These are phyloP conservation scores for Suhomyces prunicola DNA, from an alignment of 805 yeast genomes.

Conservation along the genomic window DNA sequence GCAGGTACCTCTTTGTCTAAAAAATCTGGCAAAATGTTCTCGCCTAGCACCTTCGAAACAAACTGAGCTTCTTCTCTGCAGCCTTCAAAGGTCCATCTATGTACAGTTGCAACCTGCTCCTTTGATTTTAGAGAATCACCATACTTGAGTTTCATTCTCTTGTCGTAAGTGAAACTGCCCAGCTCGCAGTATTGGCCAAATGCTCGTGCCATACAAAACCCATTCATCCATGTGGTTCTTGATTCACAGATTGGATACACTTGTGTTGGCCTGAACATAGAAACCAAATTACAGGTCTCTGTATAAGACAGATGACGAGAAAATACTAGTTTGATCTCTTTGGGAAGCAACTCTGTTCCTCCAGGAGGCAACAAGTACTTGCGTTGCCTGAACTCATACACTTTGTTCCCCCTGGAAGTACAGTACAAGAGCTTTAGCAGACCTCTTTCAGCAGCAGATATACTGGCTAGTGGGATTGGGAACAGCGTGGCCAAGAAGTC, in stretches of 20 bases:
- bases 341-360: constrained; percentile 29
- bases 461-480: constrained; percentile 20
- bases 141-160: constrained; percentile 7
- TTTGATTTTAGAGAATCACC: constrained; percentile 10
- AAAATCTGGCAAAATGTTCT: neutral
- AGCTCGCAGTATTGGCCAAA: constrained; percentile 36
- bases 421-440: constrained; percentile 11
- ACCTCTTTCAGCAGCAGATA: constrained; percentile 11
- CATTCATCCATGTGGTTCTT: constrained; percentile 30
- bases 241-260: constrained; percentile 45
- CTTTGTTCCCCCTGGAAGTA: constrained; percentile 19
- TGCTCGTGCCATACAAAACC: constrained; percentile 37
- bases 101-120: constrained; percentile 20
- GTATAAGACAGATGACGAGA: constrained; percentile 48
- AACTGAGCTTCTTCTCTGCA: constrained; percentile 28
- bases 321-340: constrained; percentile 35
- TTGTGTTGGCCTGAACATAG: constrained; percentile 34
- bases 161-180: constrained; percentile 13
- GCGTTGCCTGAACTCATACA: constrained; percentile 21
- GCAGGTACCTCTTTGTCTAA: neutral
- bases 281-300: constrained; percentile 36
- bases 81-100: constrained; percentile 32
- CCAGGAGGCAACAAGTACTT: constrained; percentile 28
- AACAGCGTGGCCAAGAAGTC: constrained; percentile 29
- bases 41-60: constrained; percentile 8